Conservation (phyloP, 2,329 filamentous ascomycete genomes). For the Colletotrichum salicis region DNA sequence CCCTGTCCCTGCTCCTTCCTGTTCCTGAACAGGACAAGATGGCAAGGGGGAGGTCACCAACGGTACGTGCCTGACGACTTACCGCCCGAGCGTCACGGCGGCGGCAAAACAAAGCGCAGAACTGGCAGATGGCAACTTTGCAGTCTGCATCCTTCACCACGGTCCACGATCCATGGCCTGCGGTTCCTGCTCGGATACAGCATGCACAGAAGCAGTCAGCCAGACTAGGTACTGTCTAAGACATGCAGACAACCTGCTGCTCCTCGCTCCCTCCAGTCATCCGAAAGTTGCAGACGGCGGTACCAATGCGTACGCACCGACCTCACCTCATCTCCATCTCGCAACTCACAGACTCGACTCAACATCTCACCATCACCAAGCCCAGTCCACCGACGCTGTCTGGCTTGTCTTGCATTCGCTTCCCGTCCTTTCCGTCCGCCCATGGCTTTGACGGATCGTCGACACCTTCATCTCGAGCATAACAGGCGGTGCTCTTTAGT, state of each 20-base stretch:
- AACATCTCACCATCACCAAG: slow-evolving; percentile 28
- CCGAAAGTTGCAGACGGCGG: neutral
- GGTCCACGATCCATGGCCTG: neutral
- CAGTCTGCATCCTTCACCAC: neutral
- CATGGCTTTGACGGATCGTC: slow-evolving; percentile 23
- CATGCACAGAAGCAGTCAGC: neutral
- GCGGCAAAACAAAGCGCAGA: slow-evolving; percentile 3
- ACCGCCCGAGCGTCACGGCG: neutral
- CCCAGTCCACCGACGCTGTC: slow-evolving; percentile 28
- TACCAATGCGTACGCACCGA: slow-evolving; percentile 18
- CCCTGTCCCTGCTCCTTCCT: slow-evolving; percentile 1
- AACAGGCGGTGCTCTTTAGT: slow-evolving; percentile 30
- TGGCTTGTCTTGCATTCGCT: slow-evolving; percentile 28
- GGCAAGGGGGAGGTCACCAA: neutral
- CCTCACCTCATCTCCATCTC: slow-evolving; percentile 26
- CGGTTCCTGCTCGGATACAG: neutral
- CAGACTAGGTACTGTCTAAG: neutral
- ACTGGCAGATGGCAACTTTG: slow-evolving; percentile 9
- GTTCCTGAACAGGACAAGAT: neutral
- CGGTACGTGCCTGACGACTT: slow-evolving; percentile 1
- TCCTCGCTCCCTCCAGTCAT: neutral
- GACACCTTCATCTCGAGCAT: slow-evolving; percentile 32
- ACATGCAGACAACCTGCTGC: neutral
- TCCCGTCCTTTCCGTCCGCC: slow-evolving; percentile 24
- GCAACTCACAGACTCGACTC: slow-evolving; percentile 12